Evolutionary conservation across 441 rosid genomes (phyloP), one percentile per base, ranked within the genome.

Genomic region (Codiaeum variegatum): DNA sequence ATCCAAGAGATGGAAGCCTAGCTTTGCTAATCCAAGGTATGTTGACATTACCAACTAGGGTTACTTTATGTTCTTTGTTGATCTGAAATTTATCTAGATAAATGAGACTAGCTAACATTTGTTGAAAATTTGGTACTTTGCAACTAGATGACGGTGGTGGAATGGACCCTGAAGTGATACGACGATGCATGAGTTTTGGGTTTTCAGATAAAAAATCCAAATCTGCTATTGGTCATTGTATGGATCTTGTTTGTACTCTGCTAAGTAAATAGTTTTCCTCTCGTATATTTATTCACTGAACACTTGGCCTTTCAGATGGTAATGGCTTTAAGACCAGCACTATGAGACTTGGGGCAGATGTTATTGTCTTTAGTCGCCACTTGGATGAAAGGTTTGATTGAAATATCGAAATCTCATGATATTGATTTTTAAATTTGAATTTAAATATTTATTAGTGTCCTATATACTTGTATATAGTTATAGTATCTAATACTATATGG

Each of bases 311-410:
- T 86, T 65, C 86, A 95, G 99, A 95, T 87, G 99, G 98, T 46
- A 95, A 95, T 83, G 98, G 99, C 76, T 95, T 92, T 86, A 95
- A 95, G 89, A 95, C 99, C 24, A 90, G 99, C 86, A 85, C 98
- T 69, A 93, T 93, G 98, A 88, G 99, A 81, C 97, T 95, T 71
- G 98, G 99, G 71, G 96, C 94, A 69, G 98, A 92, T 79, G 99
- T 88, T 64, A 83, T 95, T 47, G 97, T 95, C 75, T 93, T 95
- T 88, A 95, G 93, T 79, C 85, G 98, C 76, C 87, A 83, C 81
- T 12, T 66, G 71, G 75, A 78, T 56, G 75, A 93, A 62, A 84
- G 93, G 99, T 95, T 76, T 69, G 88, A 72, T 71, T 79, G 66
- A 46, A 38, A 49, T 56, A 4, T n/a, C 55, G 44, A 31, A 60